A percentile compares a stretch with the other conserved stretches of the same genome.
Evolutionary conservation across 371 early-diverging fungal species (phyloP).

Genomic region (Lichtheimia ornata): DNA sequence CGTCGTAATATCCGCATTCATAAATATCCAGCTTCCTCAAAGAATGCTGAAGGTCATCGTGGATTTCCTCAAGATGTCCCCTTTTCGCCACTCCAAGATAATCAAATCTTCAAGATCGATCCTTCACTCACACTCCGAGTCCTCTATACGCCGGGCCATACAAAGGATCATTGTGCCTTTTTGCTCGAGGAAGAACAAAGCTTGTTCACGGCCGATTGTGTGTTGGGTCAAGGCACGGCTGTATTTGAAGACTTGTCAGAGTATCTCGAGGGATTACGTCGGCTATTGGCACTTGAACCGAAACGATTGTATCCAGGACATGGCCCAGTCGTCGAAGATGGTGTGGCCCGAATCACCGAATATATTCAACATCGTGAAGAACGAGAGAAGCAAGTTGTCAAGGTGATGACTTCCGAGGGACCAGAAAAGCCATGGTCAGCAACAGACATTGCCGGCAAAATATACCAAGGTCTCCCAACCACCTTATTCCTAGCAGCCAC

Average conservation of each 20-base stretch:
- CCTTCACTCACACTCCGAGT: slow-evolving; percentile 62
- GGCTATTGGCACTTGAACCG: slow-evolving; percentile 40
- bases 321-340: slow-evolving; percentile 77
- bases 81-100: slow-evolving; percentile 39
- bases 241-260: slow-evolving; percentile 74
- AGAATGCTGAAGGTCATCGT: slow-evolving; percentile 21
- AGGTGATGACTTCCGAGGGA: slow-evolving; percentile 37
- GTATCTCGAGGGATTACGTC: slow-evolving; percentile 67
- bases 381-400: slow-evolving; percentile 76
- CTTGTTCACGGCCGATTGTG: slow-evolving; percentile 82
- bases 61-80: slow-evolving; percentile 28
- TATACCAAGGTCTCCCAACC: slow-evolving; percentile 68
- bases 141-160: slow-evolving; percentile 85
- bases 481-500: slow-evolving; percentile 66
- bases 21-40: slow-evolving; percentile 21
- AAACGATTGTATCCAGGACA: slow-evolving; percentile 70
- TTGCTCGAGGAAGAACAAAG: slow-evolving; percentile 71
- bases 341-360: slow-evolving; percentile 54
- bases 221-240: slow-evolving; percentile 84
- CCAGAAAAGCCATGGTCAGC: slow-evolving; percentile 34
- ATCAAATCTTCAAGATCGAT: slow-evolving; percentile 59
- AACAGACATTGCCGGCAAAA: slow-evolving; percentile 58
- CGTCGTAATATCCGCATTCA: slow-evolving; percentile 29
- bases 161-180: slow-evolving; percentile 77
- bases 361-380: slow-evolving; percentile 78